Percentiles rank a stretch among this genome's conserved stretches.
Conservation (phyloP, 2,329 filamentous ascomycete species). For the Colletotrichum camelliae region DNA sequence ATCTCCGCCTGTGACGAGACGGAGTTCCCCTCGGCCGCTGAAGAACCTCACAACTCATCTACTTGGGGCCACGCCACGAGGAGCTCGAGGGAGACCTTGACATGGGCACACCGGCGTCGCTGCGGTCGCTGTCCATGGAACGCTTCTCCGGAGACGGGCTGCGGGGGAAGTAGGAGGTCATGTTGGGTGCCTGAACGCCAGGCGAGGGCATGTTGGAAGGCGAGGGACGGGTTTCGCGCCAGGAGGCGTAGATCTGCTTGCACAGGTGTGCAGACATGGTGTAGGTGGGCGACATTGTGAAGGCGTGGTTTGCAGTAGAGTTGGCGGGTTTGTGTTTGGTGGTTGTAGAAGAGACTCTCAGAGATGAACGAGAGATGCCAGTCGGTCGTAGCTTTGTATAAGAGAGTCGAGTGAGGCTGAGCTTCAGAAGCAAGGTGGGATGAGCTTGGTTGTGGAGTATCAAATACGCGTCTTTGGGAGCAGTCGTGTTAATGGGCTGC, state of each 20-base stretch:
- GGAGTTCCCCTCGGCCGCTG: not conserved
- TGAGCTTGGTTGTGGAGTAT: not conserved
- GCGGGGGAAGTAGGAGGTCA: slow-evolving; percentile 31
- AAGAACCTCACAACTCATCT: not conserved
- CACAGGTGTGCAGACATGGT: slow-evolving; percentile 67
- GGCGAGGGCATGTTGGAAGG: slow-evolving; percentile 35
- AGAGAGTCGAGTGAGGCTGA: not conserved
- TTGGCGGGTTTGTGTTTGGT: not conserved
- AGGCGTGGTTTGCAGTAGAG: not conserved
- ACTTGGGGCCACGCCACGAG: slow-evolving; percentile 16
- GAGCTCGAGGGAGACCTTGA: slow-evolving; percentile 32
- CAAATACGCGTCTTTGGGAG: slow-evolving; percentile 2
- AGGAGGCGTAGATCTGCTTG: slow-evolving; percentile 66
- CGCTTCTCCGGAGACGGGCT: slow-evolving; percentile 41
- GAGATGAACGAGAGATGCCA: not conserved
- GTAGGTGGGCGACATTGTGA: slow-evolving; percentile 62
- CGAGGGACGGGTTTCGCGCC: slow-evolving; percentile 54
- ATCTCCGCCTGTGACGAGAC: not conserved
- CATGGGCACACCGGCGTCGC: slow-evolving; percentile 34
- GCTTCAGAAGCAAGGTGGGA: not conserved
- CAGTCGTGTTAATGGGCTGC: not conserved
- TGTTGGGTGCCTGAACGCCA: slow-evolving; percentile 30
- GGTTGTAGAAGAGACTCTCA: not conserved
- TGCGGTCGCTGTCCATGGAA: slow-evolving; percentile 53
- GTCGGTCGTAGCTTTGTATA: slow-evolving; percentile 1